These are phyloP conservation scores for Cladophialophora yegresii DNA, from an alignment of 2,329 filamentous ascomycete species.

Conservation along the genomic window DNA sequence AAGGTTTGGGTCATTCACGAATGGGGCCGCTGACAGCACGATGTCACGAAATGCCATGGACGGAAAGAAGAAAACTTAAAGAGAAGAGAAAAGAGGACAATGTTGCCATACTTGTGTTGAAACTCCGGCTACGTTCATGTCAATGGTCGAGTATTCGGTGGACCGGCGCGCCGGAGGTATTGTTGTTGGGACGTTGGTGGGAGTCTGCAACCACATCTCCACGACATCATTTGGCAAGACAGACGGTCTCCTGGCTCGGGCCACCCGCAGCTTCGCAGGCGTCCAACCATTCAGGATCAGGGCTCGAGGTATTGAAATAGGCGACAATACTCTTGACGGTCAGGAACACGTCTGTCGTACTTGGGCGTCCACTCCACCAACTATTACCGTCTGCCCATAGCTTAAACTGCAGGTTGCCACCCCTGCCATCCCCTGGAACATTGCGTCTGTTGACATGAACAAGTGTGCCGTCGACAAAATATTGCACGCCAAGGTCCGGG, in stretches of 20 bases:
- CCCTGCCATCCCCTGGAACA: slow-evolving; percentile 29
- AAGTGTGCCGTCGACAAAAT: slow-evolving; percentile 37
- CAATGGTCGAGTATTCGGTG: background rate
- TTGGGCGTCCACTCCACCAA: slow-evolving; percentile 38
- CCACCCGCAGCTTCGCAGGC: slow-evolving; percentile 35
- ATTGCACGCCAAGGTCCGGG: slow-evolving; percentile 31
- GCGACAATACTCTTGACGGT: slow-evolving; percentile 35
- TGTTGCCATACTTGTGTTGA: background rate
- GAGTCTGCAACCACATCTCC: background rate
- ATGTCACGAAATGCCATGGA: background rate
- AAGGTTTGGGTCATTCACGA: background rate
- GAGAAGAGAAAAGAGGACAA: background rate
- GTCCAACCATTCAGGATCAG: slow-evolving; percentile 19
- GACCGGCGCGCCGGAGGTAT: no score
- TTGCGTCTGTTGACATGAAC: slow-evolving; percentile 32
- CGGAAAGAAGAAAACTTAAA: background rate
- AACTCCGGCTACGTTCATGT: background rate
- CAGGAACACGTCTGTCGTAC: slow-evolving; percentile 38
- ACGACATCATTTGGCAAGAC: slow-evolving; percentile 14
- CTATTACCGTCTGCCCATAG: slow-evolving; percentile 40
- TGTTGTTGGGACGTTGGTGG: background rate
- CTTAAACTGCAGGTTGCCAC: slow-evolving; percentile 38
- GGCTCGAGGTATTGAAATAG: slow-evolving; percentile 38
- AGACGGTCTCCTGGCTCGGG: slow-evolving; percentile 34
- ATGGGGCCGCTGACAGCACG: background rate